Evolutionary conservation across 139 green algal species (phyloP), one percentile per base, ranked within the genome.

Genomic region (Pseudopediastrum boryanum): DNA sequence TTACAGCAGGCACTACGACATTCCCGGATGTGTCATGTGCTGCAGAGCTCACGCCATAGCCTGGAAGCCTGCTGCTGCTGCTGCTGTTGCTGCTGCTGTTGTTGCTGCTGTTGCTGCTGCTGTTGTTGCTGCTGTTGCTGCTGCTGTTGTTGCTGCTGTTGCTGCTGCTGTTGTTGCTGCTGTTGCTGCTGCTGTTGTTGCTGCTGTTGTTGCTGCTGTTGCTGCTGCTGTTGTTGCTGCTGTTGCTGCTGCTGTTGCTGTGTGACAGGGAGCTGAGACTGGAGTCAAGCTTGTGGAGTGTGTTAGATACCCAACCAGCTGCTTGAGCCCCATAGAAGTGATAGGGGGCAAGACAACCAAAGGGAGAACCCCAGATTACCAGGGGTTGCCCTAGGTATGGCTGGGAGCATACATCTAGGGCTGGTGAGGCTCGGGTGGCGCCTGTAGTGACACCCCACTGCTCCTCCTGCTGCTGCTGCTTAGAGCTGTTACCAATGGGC

Each of bases 291-390:
- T 41, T 43, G 27, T 52, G 70, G 51, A 81, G 48, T 39, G 66
- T 13, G 36, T 74, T 74, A 8, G 74, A 74, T 23, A 81, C 64
- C 27, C 48, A 41, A 8, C 90, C 90, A 29, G 79, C 67, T 16
- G 85, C 27, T 4, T 83, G 36, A 3, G 70, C 80, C 54, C 83
- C 86, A 42, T 33, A 33, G 29, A 94, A 94, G 59, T 94, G 88
- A 21, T 70, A 67, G 2, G 84, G 79, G 0, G 88, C 77, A 44
- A 94, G 79, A n/a, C 77, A 85, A 31, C 87, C 90, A 85, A 94
- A 94, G n/a, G 90, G 89, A 0, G 84, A 85, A 1, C 89, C 90
- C 0, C 66, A 50, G 3, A 85, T 78, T 10, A 39, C 27, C 12
- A 88, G 31, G 5, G 63, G 10, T 3, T 51, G 13, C n/a, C 35